Conservation (phyloP, 2,329 filamentous ascomycete genomes). For the Aspergillus calidoustus region DNA sequence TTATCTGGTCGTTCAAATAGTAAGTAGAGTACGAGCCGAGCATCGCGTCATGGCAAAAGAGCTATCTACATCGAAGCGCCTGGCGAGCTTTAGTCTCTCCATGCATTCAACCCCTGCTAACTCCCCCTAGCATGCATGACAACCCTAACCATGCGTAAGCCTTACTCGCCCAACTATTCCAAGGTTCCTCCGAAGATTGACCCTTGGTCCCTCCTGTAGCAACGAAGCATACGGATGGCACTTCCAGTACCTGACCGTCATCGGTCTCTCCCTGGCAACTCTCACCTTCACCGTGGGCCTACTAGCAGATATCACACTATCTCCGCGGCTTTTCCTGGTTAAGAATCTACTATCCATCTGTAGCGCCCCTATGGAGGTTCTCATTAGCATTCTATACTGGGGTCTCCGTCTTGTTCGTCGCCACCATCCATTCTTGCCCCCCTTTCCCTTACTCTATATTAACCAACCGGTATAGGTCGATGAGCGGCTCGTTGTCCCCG, state of each 20-base stretch:
- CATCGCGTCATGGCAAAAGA: no score
- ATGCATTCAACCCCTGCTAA: constrained; percentile 9
- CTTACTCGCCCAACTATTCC: not conserved
- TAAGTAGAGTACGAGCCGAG: constrained; percentile 29
- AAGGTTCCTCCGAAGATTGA: constrained; percentile 12
- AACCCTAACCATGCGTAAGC: constrained; percentile 49
- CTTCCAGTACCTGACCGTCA: constrained; percentile 67
- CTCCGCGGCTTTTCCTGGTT: constrained; percentile 55
- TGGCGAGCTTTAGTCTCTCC: not conserved
- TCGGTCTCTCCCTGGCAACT: constrained; percentile 62
- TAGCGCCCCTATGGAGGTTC: constrained; percentile 63
- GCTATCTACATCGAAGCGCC: no score
- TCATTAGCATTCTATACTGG: constrained; percentile 67
- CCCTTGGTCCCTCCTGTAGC: constrained; percentile 35
- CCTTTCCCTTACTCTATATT: constrained; percentile 11
- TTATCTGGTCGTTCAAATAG: constrained; percentile 51
- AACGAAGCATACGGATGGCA: constrained; percentile 68
- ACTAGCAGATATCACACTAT: constrained; percentile 60
- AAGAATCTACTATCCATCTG: constrained; percentile 64
- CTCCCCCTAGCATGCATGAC: constrained; percentile 41
- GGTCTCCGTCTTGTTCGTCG: constrained; percentile 54
- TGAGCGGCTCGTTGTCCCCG: constrained; percentile 55
- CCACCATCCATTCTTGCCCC: not conserved
- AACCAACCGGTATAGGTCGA: constrained; percentile 40
- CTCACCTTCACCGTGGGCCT: constrained; percentile 59